phyloP scores from a whole-genome alignment of 495 filamentous ascomycete species.

The Platismatia glauca region DNA sequence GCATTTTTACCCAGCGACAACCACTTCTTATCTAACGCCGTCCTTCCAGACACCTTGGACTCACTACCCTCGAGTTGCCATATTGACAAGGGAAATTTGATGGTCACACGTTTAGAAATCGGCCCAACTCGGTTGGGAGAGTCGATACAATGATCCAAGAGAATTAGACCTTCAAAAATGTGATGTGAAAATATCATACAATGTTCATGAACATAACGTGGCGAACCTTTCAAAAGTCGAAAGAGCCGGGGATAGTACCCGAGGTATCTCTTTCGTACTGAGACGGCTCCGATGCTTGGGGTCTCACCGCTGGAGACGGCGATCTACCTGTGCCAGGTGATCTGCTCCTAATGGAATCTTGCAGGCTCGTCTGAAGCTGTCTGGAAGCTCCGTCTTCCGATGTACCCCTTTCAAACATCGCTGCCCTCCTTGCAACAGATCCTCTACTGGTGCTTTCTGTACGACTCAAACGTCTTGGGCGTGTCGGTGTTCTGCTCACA shows the following conservation, averaged over 20 bases:
- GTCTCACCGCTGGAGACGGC: slow-evolving; percentile 8
- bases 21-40: not conserved
- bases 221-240: slow-evolving; percentile 11
- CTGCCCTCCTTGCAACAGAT: slow-evolving; percentile 21
- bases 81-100: not conserved
- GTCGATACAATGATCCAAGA: not conserved
- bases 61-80: not conserved
- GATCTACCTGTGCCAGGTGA: slow-evolving; percentile 14
- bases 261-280: not conserved
- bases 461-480: slow-evolving; percentile 15
- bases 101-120: not conserved
- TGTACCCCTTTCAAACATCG: slow-evolving; percentile 18
- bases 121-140: not conserved
- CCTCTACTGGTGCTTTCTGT: slow-evolving; percentile 15
- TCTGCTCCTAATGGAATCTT: slow-evolving; percentile 14
- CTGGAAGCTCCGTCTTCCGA: slow-evolving; percentile 19
- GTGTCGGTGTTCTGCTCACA: slow-evolving; percentile 9
- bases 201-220: slow-evolving; percentile 2
- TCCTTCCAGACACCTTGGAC: not conserved
- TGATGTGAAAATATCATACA: not conserved
- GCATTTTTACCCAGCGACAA: not conserved
- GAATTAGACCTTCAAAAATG: not conserved
- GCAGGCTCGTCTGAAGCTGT: slow-evolving; percentile 17
- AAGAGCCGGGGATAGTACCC: slow-evolving; percentile 14
- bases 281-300: not conserved